Evolutionary conservation across 805 yeast genomes (phyloP).

Genomic region (Zygotorulaspora danielsina): DNA sequence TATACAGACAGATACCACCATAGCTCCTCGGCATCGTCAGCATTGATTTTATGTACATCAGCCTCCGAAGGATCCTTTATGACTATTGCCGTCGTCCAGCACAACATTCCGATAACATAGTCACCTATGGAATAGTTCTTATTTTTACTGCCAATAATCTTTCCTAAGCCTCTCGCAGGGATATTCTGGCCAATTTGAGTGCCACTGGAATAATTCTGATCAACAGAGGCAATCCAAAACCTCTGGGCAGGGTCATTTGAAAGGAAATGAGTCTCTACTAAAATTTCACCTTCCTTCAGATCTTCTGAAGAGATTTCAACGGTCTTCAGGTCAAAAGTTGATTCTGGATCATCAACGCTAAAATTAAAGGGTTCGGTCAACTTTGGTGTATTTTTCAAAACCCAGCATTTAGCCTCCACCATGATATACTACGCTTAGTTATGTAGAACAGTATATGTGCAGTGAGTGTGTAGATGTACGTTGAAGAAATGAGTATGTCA

Average conservation of each 20-base stretch:
- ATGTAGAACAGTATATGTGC: too few species aligned
- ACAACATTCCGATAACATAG: slow-evolving; percentile 37
- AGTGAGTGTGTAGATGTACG: too few species aligned
- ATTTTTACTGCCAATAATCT: slow-evolving; percentile 46
- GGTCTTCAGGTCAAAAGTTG: slow-evolving; percentile 31
- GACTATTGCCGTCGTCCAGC: slow-evolving; percentile 49
- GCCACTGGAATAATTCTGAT: slow-evolving; percentile 31
- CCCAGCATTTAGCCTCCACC: slow-evolving; percentile 33
- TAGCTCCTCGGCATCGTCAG: slow-evolving; percentile 34
- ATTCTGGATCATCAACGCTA: slow-evolving; percentile 22
- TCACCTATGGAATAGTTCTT: slow-evolving; percentile 43
- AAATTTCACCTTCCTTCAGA: slow-evolving; percentile 39
- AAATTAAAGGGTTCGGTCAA: slow-evolving; percentile 28
- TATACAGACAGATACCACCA: slow-evolving; percentile 45
- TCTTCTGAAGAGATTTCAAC: slow-evolving; percentile 22
- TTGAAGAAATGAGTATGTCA: too few species aligned
- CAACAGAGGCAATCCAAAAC: slow-evolving; percentile 44
- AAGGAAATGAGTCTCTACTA: slow-evolving; percentile 44
- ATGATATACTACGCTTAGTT: slow-evolving; percentile 8
- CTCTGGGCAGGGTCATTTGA: slow-evolving; percentile 64
- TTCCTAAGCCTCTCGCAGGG: slow-evolving; percentile 48
- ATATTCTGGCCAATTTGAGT: slow-evolving; percentile 43
- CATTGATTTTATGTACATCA: slow-evolving; percentile 20
- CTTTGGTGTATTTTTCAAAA: slow-evolving; percentile 28
- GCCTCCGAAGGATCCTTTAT: slow-evolving; percentile 23